Base-by-base conservation (phyloP, 2,329 filamentous ascomycete genomes). In the Ampelomyces quisqualis region DNA sequence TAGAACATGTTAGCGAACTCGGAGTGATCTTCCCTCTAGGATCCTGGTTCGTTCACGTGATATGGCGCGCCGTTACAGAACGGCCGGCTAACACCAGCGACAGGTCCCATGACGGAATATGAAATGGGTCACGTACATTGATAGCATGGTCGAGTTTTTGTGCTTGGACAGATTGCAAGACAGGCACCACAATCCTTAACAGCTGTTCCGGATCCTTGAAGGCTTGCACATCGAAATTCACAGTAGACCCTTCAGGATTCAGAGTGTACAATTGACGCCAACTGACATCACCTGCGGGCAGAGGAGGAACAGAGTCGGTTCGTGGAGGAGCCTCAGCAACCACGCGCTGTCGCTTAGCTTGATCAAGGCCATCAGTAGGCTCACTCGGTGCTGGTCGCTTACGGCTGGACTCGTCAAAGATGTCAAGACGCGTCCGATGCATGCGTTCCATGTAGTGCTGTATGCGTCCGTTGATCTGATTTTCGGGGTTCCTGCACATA, bases 231-330 rank as follows among this genome's bases (percentile, higher is more conserved):
- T 96, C 88, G 61, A 97, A 96, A 4, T 78, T 79, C 48, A 82
- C 85, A 15, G 94, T 74, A 6, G 80, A 85, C 34, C 79, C 75
- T 60, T 93, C 89, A 33, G 78, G 77, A 4, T 89, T 91, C 32
- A 98, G 76, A 0, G 90, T 94, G 64, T 90, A 98, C 3, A 98
- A 74, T 47, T 95, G 87, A 4, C 86, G 87, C 51, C 88, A 79
- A 47, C 81, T 91, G 52, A 89, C 82, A 22, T 85, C 84, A 0
- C 89, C 89, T 7, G 87, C 77, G 3, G 83, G 81, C 34, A 95
- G 71, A 2, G 88, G 82, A 13, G 86, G 83, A 18, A 90, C 80
- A 40, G 81, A 77, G 24, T 73, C 64, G 45, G 72, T 51, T 20
- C 31, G 45, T 18, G 43, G 45, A 62, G 68, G 28, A 48, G 77